Evolutionary conservation across 305 asterid genomes (phyloP).

Genomic region (Fraxinus ornus): DNA sequence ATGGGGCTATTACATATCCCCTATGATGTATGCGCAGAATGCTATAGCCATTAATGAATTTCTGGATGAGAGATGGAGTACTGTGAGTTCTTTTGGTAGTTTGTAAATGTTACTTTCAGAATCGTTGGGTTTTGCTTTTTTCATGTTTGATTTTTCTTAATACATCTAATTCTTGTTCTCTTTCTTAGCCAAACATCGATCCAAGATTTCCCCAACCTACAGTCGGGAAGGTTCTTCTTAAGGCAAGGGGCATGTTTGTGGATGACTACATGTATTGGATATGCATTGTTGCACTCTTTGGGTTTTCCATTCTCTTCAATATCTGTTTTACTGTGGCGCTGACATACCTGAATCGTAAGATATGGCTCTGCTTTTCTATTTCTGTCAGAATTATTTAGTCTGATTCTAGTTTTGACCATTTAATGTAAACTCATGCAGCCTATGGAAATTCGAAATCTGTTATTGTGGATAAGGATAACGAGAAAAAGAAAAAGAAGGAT

Average conservation of each 20-base stretch:
- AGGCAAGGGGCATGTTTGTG: conserved; percentile 73
- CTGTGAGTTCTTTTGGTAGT: conserved; percentile 49
- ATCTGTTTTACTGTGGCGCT: conserved; percentile 60
- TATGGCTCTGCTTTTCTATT: conserved; percentile 5
- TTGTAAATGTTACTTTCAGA: background rate
- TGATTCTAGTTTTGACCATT: conserved; percentile 28
- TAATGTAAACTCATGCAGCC: conserved; percentile 44
- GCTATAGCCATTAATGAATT: conserved; percentile 88
- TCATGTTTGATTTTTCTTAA: conserved; percentile 13
- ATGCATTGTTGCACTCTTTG: conserved; percentile 71
- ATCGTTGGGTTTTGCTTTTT: background rate
- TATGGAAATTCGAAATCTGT: conserved; percentile 66
- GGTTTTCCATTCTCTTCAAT: conserved; percentile 77
- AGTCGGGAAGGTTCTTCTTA: conserved; percentile 84
- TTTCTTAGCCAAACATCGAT: conserved; percentile 59
- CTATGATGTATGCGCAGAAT: conserved; percentile 88
- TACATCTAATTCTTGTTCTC: conserved; percentile 6
- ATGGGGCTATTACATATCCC: conserved; percentile 82
- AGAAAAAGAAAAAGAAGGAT: conserved; percentile 24
- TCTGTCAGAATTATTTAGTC: conserved; percentile 11
- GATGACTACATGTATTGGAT: conserved; percentile 82
- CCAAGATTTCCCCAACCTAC: conserved; percentile 54
- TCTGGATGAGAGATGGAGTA: conserved; percentile 78
- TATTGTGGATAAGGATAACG: conserved; percentile 36
- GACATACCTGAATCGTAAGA: conserved; percentile 72